Evolutionary conservation across 2,329 filamentous ascomycete species (phyloP).

Genomic region (Diaporthe eres): DNA sequence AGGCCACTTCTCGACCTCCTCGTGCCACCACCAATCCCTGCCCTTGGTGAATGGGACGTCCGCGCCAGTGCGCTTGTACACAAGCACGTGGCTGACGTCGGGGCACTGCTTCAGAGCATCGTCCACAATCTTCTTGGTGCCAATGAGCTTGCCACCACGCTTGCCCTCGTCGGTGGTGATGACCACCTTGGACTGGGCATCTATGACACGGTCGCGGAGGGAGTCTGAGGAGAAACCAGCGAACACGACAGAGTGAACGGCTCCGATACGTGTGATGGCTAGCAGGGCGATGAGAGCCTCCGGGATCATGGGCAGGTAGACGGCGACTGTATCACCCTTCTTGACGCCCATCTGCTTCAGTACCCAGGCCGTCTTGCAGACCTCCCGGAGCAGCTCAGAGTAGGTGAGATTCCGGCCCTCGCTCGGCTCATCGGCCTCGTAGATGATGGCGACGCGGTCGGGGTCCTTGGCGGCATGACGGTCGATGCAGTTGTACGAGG

Average conservation of each 20-base stretch:
- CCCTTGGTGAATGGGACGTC: slow-evolving; percentile 92
- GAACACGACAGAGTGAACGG: slow-evolving; percentile 97
- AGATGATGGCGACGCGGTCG: slow-evolving; percentile 95
- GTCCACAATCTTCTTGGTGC: slow-evolving; percentile 99
- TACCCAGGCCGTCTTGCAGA: slow-evolving; percentile 88
- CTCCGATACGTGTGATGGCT: slow-evolving; percentile 92
- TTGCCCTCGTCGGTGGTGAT: slow-evolving; percentile 98
- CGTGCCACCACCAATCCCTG: slow-evolving; percentile 98
- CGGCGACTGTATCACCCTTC: slow-evolving; percentile 97
- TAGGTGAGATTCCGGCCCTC: slow-evolving; percentile 95
- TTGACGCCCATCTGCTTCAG: slow-evolving; percentile 96
- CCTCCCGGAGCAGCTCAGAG: slow-evolving; percentile 90
- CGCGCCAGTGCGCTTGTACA: slow-evolving; percentile 95
- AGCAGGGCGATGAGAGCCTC: slow-evolving; percentile 93
- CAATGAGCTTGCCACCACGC: slow-evolving; percentile 96
- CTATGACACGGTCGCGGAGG: slow-evolving; percentile 92
- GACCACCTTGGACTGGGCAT: slow-evolving; percentile 91
- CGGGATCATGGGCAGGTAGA: slow-evolving; percentile 99
- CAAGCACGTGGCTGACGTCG: slow-evolving; percentile 85
- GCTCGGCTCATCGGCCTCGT: slow-evolving; percentile 92
- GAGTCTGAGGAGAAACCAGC: slow-evolving; percentile 98
- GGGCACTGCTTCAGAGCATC: slow-evolving; percentile 97
- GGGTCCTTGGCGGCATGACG: slow-evolving; percentile 97
- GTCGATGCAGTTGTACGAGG: slow-evolving; percentile 97
- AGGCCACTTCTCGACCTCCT: slow-evolving; percentile 97